phyloP scores from a whole-genome alignment of 805 yeast genomes.

The Kuraishia ogatae region DNA sequence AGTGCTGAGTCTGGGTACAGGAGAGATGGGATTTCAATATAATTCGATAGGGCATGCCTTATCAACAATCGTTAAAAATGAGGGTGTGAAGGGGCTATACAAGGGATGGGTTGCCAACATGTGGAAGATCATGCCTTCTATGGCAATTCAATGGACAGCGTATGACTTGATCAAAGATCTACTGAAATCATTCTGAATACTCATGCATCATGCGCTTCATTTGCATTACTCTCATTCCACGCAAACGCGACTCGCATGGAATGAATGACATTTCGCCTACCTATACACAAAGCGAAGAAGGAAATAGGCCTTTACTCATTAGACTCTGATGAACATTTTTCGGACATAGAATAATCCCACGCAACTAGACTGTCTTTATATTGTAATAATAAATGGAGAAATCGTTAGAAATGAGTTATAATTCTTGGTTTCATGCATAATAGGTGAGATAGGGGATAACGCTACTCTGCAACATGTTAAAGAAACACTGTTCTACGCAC shows the following conservation, averaged over 20 bases:
- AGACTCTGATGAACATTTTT: not conserved
- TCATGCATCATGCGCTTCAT: not conserved
- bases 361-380: not conserved
- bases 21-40: slow-evolving; percentile 77
- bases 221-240: not conserved
- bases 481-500: too few relatives aligned
- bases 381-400: not conserved
- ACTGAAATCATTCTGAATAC: not conserved
- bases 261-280: too few relatives aligned
- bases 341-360: not conserved
- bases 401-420: too few relatives aligned
- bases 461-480: too few relatives aligned
- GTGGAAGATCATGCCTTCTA: slow-evolving; percentile 86
- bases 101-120: slow-evolving; percentile 73
- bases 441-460: too few relatives aligned
- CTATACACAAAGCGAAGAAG: not conserved
- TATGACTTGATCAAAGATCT: slow-evolving; percentile 62
- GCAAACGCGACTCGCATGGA: too few relatives aligned
- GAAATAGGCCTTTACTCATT: not conserved
- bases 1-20: slow-evolving; percentile 74
- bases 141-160: slow-evolving; percentile 93
- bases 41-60: slow-evolving; percentile 71
- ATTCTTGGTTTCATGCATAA: too few relatives aligned
- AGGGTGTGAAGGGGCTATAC: slow-evolving; percentile 68
- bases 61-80: slow-evolving; percentile 54